Evolutionary conservation across 495 filamentous ascomycete species (phyloP), one percentile per base, ranked within the genome.

Genomic region (Xanthoparmelia taractica): DNA sequence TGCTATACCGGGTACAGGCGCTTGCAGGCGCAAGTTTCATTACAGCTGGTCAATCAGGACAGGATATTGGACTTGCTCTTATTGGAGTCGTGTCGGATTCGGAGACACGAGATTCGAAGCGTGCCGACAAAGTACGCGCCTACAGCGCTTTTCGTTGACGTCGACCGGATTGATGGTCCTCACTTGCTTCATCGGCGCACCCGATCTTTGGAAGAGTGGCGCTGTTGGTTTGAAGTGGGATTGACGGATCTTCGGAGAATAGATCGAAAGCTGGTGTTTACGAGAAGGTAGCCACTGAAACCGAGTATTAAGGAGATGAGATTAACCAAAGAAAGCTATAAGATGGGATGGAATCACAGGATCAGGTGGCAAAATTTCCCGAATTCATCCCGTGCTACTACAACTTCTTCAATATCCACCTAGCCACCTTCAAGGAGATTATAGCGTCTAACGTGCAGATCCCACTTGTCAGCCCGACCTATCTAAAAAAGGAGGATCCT

Each of bases 1-100:
- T 87, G 65, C 80, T 84, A 0, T 63, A 74, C 1, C 70, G 80
- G 55, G 85, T 78, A 0, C 84, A 88, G 57, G 82, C 77, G 0
- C 77, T 89, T 1, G 84, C 82, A 2, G 84, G 85, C 5, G 85
- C 81, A 4, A 83, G 88, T 0, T 87, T 87, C 74, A 85, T 86
- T 65, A 84, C 83, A 0, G 69, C 83, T n/a, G 70, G 78, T 5
- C 84, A 87, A 67, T 79, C 87, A 58, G 86, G 86, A 0, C 83
- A 76, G 23, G 76, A 78, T 0, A 73, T 88, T 17, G 85, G 85
- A 1, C 66, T 87, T 7, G 81, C 82, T 8, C 65, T 84, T 15
- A 78, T 81, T 36, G 81, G 80, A 13, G 77, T 84, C 18, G 79
- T 88, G 43, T 80, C 85, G 0, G 71, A 75, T 2, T 69, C 72